Base-by-base conservation (phyloP, 495 filamentous ascomycete genomes). In the Parachaetomium inaequale region DNA sequence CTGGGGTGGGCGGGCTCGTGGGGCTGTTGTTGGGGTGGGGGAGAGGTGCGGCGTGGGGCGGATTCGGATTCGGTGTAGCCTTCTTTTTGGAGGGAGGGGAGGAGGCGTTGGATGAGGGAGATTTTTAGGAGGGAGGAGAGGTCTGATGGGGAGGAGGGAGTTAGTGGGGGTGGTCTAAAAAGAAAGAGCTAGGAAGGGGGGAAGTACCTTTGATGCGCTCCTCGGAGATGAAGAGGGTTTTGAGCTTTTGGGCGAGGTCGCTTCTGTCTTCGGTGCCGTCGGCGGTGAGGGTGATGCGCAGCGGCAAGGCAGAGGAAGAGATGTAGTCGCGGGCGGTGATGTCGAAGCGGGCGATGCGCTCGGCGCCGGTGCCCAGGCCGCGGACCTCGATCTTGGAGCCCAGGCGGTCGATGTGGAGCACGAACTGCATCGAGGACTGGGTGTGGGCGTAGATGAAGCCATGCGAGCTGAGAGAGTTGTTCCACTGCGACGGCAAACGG, bases 391-490 rank as follows among this genome's bases (percentile, higher is more conserved):
- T 88, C 72, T 95, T 96, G 66, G 81, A 81, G 53, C 92, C 92
- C 46, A 98, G 79, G 15, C 93, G 86, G 75, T 86, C 88, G 64
- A 93, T 74, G 70, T 91, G 92, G 55, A 98, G 68, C 12, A 97
- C 78, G 70, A 88, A 98, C 63, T 88, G 81, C 80, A 94, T 89
- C 15, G 92, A 85, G 0, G 92, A 95, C 72, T 97, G 91, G n/a
- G 84, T 75, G 68, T 96, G 95, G 2, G 87, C 83, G 77, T 98
- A 98, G 56, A 93, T 85, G 74, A 98, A 95, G 52, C 87, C 82
- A 74, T 88, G 88, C 12, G 82, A 83, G 65, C 78, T 79, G 62
- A 81, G 82, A 23, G 78, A 78, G 38, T 82, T 75, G 73, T 96
- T 96, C 92, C 92, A 96, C 78, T 86, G 80, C 19, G 80, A 23